These are phyloP conservation scores for Plectranthus barbatus DNA, from an alignment of 257 asterid species.

Conservation along the genomic window DNA sequence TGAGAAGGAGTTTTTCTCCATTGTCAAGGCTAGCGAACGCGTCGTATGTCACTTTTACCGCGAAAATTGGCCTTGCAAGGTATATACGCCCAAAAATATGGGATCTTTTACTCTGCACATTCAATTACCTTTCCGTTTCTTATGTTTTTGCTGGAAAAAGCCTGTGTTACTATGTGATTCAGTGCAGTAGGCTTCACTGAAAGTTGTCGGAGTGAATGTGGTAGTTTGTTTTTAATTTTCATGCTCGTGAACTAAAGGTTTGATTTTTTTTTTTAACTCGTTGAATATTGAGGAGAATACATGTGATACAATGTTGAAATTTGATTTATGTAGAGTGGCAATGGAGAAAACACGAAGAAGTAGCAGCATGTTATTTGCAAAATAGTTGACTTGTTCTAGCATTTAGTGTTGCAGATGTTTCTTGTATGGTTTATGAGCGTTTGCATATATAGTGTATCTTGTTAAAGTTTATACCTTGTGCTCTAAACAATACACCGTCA, in stretches of 20 bases:
- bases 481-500: background rate
- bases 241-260: background rate
- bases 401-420: background rate
- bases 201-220: background rate
- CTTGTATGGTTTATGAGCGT: background rate
- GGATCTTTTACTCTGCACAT: background rate
- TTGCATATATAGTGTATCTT: background rate
- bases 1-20: constrained; percentile 89
- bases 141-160: background rate
- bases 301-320: background rate
- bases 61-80: constrained; percentile 99
- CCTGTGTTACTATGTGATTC: background rate
- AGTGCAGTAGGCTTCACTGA: background rate
- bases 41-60: constrained; percentile 98
- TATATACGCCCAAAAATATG: constrained; percentile 8
- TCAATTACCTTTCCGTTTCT: background rate
- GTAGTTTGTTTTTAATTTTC: background rate
- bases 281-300: background rate
- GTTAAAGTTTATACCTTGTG: background rate
- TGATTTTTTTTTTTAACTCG: background rate
- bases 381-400: background rate
- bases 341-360: no score
- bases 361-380: background rate
- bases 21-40: constrained; percentile 90
- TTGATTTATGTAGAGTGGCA: background rate